These are phyloP conservation scores for Backusella macrospora DNA, from an alignment of 192 early-diverging fungal species.

Conservation along the genomic window DNA sequence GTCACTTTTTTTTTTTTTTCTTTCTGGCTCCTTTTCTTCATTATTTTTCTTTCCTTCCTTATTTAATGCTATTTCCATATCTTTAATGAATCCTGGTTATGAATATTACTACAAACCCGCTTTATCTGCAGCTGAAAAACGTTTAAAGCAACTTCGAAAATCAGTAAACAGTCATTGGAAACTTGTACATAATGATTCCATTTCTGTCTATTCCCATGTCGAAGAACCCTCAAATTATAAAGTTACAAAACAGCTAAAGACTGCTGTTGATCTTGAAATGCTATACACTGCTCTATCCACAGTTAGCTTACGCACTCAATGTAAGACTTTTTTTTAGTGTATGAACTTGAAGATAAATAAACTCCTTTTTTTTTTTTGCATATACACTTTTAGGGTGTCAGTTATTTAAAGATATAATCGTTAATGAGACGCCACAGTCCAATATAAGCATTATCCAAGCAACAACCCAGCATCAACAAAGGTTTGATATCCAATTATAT, in stretches of 20 bases:
- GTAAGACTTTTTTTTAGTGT: neutral
- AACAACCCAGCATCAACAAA: neutral
- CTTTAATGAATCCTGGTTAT: slow-evolving; percentile 1
- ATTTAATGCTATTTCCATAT: neutral
- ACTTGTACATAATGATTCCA: neutral
- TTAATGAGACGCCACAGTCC: neutral
- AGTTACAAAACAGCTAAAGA: neutral
- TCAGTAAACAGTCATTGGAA: neutral
- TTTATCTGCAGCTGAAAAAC: slow-evolving; percentile 2
- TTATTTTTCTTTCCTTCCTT: neutral
- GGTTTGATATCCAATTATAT: neutral
- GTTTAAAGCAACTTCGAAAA: slow-evolving; percentile 3
- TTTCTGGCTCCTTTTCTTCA: no score
- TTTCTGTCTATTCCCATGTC: slow-evolving; percentile 3
- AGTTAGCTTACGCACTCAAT: neutral
- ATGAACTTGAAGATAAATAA: neutral
- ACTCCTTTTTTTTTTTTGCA: neutral
- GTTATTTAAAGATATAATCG: slow-evolving; percentile 3
- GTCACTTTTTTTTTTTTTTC: neutral
- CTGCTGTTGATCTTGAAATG: neutral
- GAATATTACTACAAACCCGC: slow-evolving; percentile 3
- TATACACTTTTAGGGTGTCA: slow-evolving; percentile 1
- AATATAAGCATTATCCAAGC: neutral
- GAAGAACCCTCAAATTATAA: neutral
- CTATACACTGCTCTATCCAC: neutral